Base-by-base conservation (phyloP, 129 eudicot genomes). In the Centella asiatica region DNA sequence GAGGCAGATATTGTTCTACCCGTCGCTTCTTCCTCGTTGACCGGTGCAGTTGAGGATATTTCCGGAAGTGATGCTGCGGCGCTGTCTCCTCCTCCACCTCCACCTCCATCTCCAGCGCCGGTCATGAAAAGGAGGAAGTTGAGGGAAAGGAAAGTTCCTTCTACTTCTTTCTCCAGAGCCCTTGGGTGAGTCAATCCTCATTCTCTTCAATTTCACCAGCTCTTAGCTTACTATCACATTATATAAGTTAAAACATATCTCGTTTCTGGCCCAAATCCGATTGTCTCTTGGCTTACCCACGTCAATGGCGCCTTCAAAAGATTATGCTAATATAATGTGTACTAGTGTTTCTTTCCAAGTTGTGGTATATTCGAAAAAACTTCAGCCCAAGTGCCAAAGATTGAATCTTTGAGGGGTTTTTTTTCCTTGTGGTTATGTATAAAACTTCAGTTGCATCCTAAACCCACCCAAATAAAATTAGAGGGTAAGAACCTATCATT, bases 91-190 rank as follows among this genome's bases (percentile, higher is more conserved):
- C 34, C 23, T 9, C 9, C 26, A 28, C 15, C 42, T 23, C 67
- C 57, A 49, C 61, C 34, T 8, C 17, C 69, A n/a, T n/a, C n/a
- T n/a, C n/a, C n/a, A n/a, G n/a, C 46, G 9, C 26, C 1, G 61
- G 47, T 57, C 25, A 74, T 60, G 60, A 77, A 75, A 31, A 72
- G 44, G 60, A 88, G 96, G 78, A 74, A 73, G 76, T 83, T 79
- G n/a, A 77, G 79, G 80, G 96, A 93, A 81, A 78, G 99, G 71
- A 82, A 75, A 81, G 99, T 87, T 67, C 99, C 99, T 53, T 63
- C 96, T 11, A 87, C 92, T 20, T 76, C 96, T 59, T 93, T 93
- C 52, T 82, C 95, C 14, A 82, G 99, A 71, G 95, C 89, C n/a
- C 44, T 93, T 42, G 99, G 99, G 98, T 92, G 64, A 74, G 94